phyloP scores from a whole-genome alignment of 2,329 filamentous ascomycete species.

The Penicillium rolfsii region DNA sequence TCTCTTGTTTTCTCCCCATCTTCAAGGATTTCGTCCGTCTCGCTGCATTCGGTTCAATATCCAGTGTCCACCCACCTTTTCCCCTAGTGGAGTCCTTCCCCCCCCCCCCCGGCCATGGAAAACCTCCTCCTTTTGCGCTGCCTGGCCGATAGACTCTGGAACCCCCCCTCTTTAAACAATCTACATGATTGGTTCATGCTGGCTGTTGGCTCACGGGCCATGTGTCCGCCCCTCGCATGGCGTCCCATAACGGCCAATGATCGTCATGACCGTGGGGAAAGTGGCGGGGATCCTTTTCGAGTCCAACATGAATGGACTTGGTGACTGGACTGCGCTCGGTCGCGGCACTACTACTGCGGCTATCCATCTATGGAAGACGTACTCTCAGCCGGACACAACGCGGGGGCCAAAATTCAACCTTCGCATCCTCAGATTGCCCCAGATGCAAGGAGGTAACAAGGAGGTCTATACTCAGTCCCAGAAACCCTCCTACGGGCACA shows the following conservation, averaged over 20 bases:
- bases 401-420: neutral
- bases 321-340: neutral
- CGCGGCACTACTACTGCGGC: neutral
- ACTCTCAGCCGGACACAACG: neutral
- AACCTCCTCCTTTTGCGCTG: conserved; percentile 8
- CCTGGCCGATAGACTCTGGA: neutral
- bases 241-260: conserved; percentile 26
- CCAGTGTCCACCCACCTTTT: neutral
- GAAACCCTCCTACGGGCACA: neutral
- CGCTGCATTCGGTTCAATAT: neutral
- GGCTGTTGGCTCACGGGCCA: conserved; percentile 25
- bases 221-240: conserved; percentile 35
- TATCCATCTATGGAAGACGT: neutral
- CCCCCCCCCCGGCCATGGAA: conserved; percentile 21
- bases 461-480: neutral
- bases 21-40: neutral
- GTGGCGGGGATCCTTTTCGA: conserved; percentile 27
- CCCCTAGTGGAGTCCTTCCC: conserved; percentile 12
- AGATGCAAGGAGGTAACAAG: neutral
- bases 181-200: conserved; percentile 19
- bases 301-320: conserved; percentile 1
- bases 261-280: conserved; percentile 17
- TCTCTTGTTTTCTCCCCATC: neutral
- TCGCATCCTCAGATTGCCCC: neutral
- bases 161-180: conserved; percentile 8